Evolutionary conservation across 192 early-diverging fungal genomes (phyloP).

Genomic region (Coemansia sp.): DNA sequence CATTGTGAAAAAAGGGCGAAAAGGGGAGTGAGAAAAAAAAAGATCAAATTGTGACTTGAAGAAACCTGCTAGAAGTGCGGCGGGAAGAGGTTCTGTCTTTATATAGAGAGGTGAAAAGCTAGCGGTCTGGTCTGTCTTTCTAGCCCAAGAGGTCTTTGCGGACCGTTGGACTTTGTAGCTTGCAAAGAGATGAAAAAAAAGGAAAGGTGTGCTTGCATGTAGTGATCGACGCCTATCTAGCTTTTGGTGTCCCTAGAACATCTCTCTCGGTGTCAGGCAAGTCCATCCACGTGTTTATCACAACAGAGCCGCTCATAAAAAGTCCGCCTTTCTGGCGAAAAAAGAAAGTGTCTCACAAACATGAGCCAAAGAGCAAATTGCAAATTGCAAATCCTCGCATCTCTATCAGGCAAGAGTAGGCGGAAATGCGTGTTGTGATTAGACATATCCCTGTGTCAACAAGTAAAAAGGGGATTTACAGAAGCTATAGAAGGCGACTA

Average conservation of each 20-base stretch:
- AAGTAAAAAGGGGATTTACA: background rate
- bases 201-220: background rate
- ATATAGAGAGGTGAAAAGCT: background rate
- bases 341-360: no score
- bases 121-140: background rate
- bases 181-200: background rate
- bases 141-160: background rate
- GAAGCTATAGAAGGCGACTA: background rate
- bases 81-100: background rate
- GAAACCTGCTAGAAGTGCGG: background rate
- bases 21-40: background rate
- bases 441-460: background rate
- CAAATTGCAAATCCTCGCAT: background rate
- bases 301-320: no score
- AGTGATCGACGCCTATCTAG: background rate
- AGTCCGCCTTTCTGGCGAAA: no score
- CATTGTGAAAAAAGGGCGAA: constrained; percentile 29
- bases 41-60: constrained; percentile 3
- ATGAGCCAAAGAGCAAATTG: background rate
- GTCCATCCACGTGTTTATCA: no score
- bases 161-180: background rate
- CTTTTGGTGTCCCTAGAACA: background rate
- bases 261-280: background rate
- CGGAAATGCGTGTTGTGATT: background rate
- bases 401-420: background rate